Conservation (phyloP, 768 basidiomycete genomes). For the Russula emetica region DNA sequence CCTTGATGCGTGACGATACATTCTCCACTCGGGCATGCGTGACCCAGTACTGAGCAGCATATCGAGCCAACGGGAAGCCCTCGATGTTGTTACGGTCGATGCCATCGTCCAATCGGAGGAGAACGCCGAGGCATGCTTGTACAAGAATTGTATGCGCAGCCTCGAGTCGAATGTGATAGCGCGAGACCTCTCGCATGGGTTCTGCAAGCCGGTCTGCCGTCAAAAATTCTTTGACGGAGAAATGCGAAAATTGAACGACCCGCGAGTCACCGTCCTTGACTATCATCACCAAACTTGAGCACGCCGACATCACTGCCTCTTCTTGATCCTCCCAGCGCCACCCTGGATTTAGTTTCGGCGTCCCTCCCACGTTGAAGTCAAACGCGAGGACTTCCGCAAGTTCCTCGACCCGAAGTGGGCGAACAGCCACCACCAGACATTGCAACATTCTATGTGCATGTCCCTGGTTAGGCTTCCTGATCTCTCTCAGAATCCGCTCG, state of each 20-base stretch:
- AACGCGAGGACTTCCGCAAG: background rate
- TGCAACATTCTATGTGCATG: too few species aligned
- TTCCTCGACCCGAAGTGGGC: too few species aligned
- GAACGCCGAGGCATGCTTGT: background rate
- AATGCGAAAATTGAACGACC: background rate
- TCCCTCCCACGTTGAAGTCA: background rate
- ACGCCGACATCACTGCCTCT: background rate
- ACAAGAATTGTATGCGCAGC: background rate
- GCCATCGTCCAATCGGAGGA: background rate
- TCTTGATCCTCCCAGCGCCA: constrained; percentile 3
- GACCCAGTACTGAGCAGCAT: background rate
- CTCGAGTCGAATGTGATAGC: background rate
- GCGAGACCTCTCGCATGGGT: background rate
- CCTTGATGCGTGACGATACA: background rate
- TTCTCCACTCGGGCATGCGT: background rate
- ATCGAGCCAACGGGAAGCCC: background rate
- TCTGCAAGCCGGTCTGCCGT: background rate
- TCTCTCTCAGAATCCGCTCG: too few species aligned
- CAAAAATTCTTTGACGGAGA: constrained; percentile 3
- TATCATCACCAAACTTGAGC: constrained; percentile 1
- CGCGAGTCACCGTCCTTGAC: background rate
- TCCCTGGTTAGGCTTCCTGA: too few species aligned
- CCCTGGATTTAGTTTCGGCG: background rate
- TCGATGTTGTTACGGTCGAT: background rate
- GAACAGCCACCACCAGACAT: too few species aligned